Evolutionary conservation across 2,329 filamentous ascomycete species (phyloP), one percentile per base, ranked within the genome.

Genomic region (Nigrospora sphaerica): DNA sequence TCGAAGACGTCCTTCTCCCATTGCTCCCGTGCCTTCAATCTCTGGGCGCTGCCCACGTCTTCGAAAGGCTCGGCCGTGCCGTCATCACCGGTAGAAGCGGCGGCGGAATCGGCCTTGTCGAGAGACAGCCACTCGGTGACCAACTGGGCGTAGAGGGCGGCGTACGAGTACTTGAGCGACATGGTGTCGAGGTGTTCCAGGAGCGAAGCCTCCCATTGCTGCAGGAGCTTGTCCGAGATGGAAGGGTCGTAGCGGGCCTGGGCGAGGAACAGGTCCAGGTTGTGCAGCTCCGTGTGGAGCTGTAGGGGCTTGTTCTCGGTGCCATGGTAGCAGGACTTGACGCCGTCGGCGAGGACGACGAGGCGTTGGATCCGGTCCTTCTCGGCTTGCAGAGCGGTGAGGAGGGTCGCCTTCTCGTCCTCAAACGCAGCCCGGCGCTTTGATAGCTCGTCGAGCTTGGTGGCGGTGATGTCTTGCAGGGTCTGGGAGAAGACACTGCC

Each of bases 1-100:
- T 64, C 58, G 44, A 77, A 76, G 4, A 72, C 71, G 31, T 62
- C 63, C 4, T 58, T 54, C 51, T 77, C 73, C 68, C 73, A 76
- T 28, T 67, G 54, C 16, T 55, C 53, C 31, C 65, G 64, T 43
- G 68, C 61, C 44, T 73, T 63, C 13, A 69, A 55, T 56, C 69
- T 73, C 42, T 65, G 64, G 3, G 65, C 60, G 17, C 65, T 62
- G 1, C 65, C 67, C 12, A 74, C 52, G 10, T 64, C 58, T 34
- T 73, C 71, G 41, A 72, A 73, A 0, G 57, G 59, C 13, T 66
- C 66, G 1, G 56, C 51, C 56, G 64, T 63, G 6, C 62, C 54
- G 32, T 32, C 17, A 14, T 59, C 51, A 7, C 51, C 39, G 5
- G 57, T 52, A 5, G 38, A 44, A 7, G 47, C 46, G 5, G 42